Conservation (phyloP, 331 rosid species). For the Phaseolus coccineus region DNA sequence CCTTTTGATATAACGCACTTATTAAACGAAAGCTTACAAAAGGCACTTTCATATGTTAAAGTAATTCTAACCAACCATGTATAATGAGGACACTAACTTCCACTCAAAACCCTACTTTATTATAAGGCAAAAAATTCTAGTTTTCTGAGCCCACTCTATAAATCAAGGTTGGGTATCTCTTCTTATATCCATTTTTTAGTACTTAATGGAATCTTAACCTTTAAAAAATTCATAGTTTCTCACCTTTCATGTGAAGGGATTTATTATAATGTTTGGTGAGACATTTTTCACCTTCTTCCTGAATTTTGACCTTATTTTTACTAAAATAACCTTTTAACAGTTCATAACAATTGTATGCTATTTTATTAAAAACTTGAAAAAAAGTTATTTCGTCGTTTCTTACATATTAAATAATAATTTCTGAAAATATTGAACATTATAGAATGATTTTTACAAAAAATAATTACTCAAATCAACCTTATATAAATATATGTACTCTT, state of each 20-base stretch:
- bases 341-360: not conserved
- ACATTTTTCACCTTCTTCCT: not conserved
- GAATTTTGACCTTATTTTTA: not conserved
- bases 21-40: constrained; percentile 44
- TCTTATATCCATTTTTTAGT: not conserved
- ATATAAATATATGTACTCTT: not conserved
- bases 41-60: constrained; percentile 42
- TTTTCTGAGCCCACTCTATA: constrained; percentile 51
- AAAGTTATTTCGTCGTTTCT: not conserved
- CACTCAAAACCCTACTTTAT: constrained; percentile 14
- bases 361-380: not conserved
- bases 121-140: constrained; percentile 29
- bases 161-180: not conserved
- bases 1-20: constrained; percentile 31
- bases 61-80: constrained; percentile 2
- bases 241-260: not conserved
- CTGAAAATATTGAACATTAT: no score
- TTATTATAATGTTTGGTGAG: not conserved
- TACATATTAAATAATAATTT: no score
- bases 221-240: not conserved
- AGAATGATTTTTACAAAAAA: not conserved
- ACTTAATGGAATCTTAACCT: constrained; percentile 40
- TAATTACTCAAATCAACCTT: not conserved
- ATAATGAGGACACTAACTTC: constrained; percentile 33
- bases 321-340: not conserved